phyloP scores from a whole-genome alignment of 208 protist genomes.

The Balamuthia mandrillaris region DNA sequence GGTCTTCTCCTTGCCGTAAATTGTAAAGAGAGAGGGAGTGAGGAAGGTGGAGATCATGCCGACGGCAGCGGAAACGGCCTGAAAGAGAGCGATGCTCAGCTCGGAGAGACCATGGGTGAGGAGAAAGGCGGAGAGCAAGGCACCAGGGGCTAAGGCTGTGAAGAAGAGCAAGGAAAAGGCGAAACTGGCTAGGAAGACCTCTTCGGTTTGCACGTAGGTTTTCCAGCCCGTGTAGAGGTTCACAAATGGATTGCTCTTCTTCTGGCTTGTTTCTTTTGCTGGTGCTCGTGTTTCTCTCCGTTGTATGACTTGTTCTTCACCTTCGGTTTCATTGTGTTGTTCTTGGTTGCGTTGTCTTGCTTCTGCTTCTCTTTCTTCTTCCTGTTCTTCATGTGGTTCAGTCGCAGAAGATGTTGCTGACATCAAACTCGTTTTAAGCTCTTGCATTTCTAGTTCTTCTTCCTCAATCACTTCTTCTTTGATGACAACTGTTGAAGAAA shows the following conservation, averaged over 20 bases:
- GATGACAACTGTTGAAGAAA: background rate
- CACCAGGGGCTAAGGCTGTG: background rate
- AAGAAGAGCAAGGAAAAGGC: conserved; percentile 20
- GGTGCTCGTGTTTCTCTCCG: no score
- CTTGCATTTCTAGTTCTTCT: no score
- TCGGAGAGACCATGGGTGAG: conserved; percentile 12
- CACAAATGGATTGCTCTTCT: background rate
- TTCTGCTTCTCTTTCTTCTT: no score
- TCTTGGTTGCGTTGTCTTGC: no score
- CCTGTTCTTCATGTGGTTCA: no score
- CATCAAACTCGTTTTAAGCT: no score
- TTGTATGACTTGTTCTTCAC: no score
- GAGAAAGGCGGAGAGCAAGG: conserved; percentile 9
- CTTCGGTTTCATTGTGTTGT: no score
- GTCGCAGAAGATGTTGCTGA: no score
- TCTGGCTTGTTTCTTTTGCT: no score
- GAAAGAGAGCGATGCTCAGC: background rate
- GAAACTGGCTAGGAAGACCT: conserved; percentile 11
- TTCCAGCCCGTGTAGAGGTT: background rate
- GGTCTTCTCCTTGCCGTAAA: background rate
- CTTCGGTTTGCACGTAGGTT: background rate
- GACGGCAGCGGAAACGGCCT: background rate
- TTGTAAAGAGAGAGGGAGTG: background rate
- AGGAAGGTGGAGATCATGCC: conserved; percentile 24
- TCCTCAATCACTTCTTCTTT: no score